Base-by-base conservation (phyloP, 805 yeast species). In the Jamesozyma rosinii region DNA sequence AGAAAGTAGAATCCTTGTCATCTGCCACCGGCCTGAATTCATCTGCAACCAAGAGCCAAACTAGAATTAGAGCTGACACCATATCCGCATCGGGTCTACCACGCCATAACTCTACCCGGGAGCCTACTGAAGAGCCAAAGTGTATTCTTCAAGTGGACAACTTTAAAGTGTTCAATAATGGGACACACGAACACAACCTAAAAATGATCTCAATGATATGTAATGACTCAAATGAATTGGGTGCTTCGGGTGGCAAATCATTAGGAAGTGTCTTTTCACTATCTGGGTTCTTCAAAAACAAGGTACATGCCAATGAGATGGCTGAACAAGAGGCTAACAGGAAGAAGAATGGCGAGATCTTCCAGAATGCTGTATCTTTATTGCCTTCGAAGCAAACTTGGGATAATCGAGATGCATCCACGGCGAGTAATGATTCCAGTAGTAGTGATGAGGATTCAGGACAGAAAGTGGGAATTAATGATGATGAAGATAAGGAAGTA, bases 181-280 rank as follows among this genome's bases (percentile, higher is more conserved):
- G 63, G 19, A 50, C 50, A 29, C 64, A 60, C 46, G 56, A 51
- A 42, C 64, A 60, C 44, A 51, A 51, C 38, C 38, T 60, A 31
- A 55, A 51, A 24, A 51, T 54, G 9, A 49, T 54, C 14, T 53
- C 56, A 13, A 26, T 57, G 14, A 43, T 53, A 3, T 32, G 40
- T 17, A 46, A 44, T 32, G 47, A 32, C 10, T 14, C 30, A 17
- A 10, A 21, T 30, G 44, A 29, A 10, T 26, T 19, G 9, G 34
- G 24, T 18, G 11, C 30, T 15, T 19, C 24, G 5, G 18, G 27
- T 19, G 29, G 18, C 6, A 34, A 26, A 14, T n/a, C 40, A 13
- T 10, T 41, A 10, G 40, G 44, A 11, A 44, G 44, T 35, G 33
- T 33, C 14, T 55, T 55, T 36, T 57, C 62, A 3, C 34, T 57